Evolutionary conservation across 2,329 filamentous ascomycete genomes (phyloP).

Genomic region (Botrytis paeoniae): DNA sequence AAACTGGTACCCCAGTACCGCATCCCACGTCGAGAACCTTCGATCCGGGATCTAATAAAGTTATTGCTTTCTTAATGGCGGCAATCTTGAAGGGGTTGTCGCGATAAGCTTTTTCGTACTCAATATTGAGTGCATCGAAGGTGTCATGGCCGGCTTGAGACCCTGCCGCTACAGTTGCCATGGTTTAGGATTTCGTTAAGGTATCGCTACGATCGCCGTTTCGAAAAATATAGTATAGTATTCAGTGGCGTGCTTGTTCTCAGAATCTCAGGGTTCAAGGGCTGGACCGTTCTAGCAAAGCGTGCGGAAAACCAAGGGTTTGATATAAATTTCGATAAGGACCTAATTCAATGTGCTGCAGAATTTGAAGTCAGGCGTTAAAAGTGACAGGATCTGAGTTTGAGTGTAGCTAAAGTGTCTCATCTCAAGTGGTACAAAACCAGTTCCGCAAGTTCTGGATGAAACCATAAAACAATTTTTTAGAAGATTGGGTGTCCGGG

Average conservation of each 20-base stretch:
- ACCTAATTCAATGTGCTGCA: neutral
- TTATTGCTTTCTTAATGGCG: constrained; percentile 3
- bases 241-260: neutral
- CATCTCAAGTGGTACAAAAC: neutral
- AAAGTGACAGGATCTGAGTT: neutral
- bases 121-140: constrained; percentile 18
- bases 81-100: constrained; percentile 12
- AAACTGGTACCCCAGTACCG: constrained; percentile 38
- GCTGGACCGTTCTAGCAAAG: neutral
- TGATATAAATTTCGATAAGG: neutral
- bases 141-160: constrained; percentile 30
- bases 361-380: neutral
- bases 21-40: constrained; percentile 38
- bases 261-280: neutral
- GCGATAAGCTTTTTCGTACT: constrained; percentile 18
- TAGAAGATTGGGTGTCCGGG: neutral
- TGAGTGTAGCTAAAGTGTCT: neutral
- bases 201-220: neutral
- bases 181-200: neutral
- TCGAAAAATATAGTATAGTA: neutral
- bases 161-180: constrained; percentile 20
- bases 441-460: neutral
- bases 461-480: neutral
- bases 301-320: neutral
- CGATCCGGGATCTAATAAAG: neutral